Base-by-base conservation (phyloP, 2,329 filamentous ascomycete genomes). In the Xylariaceae sp. region DNA sequence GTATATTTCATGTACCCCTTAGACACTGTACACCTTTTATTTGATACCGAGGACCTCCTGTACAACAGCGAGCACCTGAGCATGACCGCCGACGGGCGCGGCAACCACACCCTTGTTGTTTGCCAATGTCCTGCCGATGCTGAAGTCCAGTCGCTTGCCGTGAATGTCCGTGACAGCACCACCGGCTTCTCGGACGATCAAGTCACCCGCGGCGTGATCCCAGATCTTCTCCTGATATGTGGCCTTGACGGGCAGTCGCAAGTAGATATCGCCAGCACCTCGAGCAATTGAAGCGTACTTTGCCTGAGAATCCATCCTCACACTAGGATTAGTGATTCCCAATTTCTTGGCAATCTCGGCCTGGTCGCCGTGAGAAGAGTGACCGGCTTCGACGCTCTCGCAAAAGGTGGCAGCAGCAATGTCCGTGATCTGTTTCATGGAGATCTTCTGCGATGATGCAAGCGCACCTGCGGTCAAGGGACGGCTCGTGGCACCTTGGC, bases 191-290 rank as follows among this genome's bases (percentile, higher is more conserved):
- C 92, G 83, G 47, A 97, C 94, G 66, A 99, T 92, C 60, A 99
- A 77, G 70, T 96, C 92, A 47, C 94, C 94, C 10, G 93, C 94
- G 15, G 94, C 94, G 74, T 99, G 94, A 73, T 99, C 94, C 94
- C 94, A 99, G 67, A 99, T 99, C 84, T 99, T 99, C 82, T 99
- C 94, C 74, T 96, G 86, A 77, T 99, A 99, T 56, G 88, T 87
- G 68, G 88, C 88, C 73, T 85, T 89, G 61, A 90, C 88, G 2
- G 94, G 94, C 60, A 99, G 78, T 56, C 95, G 85, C 59, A 99
- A 82, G 77, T 99, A 99, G 66, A 99, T 87, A 72, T 99, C 94
- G 53, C 92, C 94, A 4, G 92, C 92, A 51, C 94, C 94, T 64
- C 94, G 83, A 42, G 94, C 94, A 72, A 99, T 96, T 42, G 90